Percentiles rank a stretch among this genome's conserved stretches.
These are phyloP conservation scores for Tolypocladium pustulatum DNA, from an alignment of 2,329 filamentous ascomycete genomes.

Conservation along the genomic window DNA sequence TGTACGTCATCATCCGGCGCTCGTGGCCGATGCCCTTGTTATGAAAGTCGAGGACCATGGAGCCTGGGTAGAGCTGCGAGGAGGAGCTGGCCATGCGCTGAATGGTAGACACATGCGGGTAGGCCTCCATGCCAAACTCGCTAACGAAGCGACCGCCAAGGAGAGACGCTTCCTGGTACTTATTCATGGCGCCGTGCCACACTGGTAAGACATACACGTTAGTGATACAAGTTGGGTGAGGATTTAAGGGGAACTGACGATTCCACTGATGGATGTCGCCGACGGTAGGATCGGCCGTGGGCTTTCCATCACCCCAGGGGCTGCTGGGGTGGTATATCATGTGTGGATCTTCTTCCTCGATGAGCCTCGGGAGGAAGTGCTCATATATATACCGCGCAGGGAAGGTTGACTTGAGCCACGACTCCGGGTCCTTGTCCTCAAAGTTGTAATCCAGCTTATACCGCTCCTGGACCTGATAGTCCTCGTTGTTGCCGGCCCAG, in stretches of 20 bases:
- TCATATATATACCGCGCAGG: constrained; percentile 75
- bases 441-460: constrained; percentile 61
- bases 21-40: constrained; percentile 77
- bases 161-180: constrained; percentile 64
- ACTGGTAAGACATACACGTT: constrained; percentile 22
- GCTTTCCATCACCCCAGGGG: constrained; percentile 54
- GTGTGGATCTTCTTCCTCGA: constrained; percentile 49
- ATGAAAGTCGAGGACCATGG: constrained; percentile 67
- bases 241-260: constrained; percentile 3
- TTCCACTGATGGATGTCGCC: constrained; percentile 75
- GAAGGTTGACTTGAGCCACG: constrained; percentile 68
- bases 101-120: constrained; percentile 61
- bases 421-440: constrained; percentile 60
- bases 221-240: background rate
- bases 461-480: constrained; percentile 64
- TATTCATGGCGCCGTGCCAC: constrained; percentile 61
- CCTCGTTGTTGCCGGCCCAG: constrained; percentile 77
- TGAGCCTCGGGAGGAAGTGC: constrained; percentile 57
- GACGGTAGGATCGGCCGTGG: constrained; percentile 52
- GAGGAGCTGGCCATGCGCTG: constrained; percentile 48
- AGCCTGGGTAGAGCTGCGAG: constrained; percentile 52
- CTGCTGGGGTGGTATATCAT: constrained; percentile 64
- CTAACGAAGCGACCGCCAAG: constrained; percentile 68
- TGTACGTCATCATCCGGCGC: constrained; percentile 61
- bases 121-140: constrained; percentile 62